Percentiles rank a stretch among this genome's conserved stretches.
Evolutionary conservation across 331 rosid genomes (phyloP).

Genomic region (Malus hybrid): DNA sequence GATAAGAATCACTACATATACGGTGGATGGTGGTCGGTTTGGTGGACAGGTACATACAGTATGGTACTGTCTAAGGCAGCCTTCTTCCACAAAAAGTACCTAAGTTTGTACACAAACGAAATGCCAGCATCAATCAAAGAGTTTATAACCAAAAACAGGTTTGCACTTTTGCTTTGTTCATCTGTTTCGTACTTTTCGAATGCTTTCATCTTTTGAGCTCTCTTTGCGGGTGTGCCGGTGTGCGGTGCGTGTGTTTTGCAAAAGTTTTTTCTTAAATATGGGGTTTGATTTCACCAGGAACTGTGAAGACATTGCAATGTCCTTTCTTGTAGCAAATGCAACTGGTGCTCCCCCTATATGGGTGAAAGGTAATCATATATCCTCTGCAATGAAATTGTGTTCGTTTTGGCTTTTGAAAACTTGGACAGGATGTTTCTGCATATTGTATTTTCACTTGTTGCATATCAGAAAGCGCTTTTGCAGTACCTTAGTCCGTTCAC

Average conservation of each 20-base stretch:
- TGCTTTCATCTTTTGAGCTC: neutral
- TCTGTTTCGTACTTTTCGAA: neutral
- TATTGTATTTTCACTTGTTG: neutral
- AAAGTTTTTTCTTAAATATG: neutral
- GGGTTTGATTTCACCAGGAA: conserved; percentile 54
- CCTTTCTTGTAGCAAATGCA: conserved; percentile 90
- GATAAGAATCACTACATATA: conserved; percentile 36
- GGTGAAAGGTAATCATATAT: conserved; percentile 74
- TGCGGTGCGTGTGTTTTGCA: neutral
- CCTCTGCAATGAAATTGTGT: neutral
- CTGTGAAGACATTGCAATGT: conserved; percentile 98
- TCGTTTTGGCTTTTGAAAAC: neutral
- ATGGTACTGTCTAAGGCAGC: conserved; percentile 99
- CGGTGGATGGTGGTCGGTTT: conserved; percentile 99
- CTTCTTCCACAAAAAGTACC: conserved; percentile 86
- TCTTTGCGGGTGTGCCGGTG: neutral
- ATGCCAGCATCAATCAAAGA: conserved; percentile 86
- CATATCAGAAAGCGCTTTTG: neutral
- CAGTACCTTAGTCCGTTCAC: neutral
- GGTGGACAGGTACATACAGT: conserved; percentile 98
- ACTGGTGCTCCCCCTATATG: conserved; percentile 94
- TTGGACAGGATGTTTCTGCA: neutral
- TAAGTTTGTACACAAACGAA: conserved; percentile 53
- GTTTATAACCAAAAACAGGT: conserved; percentile 67
- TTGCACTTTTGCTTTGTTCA: conserved; percentile 9